Evolutionary conservation across 2,329 filamentous ascomycete genomes (phyloP).

Genomic region (Thermothelomyces thermophilus): DNA sequence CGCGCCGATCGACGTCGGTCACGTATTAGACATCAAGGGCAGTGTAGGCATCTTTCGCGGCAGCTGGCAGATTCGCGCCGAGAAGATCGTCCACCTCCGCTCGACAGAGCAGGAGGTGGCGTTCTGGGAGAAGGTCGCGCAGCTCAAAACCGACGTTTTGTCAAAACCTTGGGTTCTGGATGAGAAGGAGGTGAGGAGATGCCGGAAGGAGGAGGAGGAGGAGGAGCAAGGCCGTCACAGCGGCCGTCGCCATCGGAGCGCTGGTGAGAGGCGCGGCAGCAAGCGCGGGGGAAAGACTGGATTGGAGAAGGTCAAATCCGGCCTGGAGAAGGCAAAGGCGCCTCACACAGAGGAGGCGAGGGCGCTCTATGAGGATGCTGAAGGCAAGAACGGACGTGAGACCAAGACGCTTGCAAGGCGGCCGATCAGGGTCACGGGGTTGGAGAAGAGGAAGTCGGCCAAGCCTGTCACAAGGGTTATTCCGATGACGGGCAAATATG

Average conservation of each 20-base stretch:
- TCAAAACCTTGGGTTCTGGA: constrained; percentile 49
- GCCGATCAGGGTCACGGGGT: constrained; percentile 12
- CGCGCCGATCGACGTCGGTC: constrained; percentile 42
- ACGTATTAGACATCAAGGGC: constrained; percentile 53
- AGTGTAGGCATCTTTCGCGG: constrained; percentile 41
- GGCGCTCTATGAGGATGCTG: neutral
- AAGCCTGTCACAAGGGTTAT: constrained; percentile 19
- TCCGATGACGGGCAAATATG: constrained; percentile 26
- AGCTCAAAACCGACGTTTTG: constrained; percentile 46
- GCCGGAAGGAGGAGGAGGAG: constrained; percentile 41
- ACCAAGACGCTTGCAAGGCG: constrained; percentile 3
- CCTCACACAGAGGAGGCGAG: neutral
- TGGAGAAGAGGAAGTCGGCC: constrained; percentile 18
- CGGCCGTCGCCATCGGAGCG: constrained; percentile 15
- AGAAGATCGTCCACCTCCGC: constrained; percentile 41
- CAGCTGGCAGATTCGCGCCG: constrained; percentile 46
- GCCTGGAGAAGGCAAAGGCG: neutral
- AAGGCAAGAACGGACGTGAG: constrained; percentile 1
- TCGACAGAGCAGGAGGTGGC: constrained; percentile 51
- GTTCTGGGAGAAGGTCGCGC: constrained; percentile 51
- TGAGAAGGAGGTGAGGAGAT: constrained; percentile 42
- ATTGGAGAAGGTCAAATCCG: neutral
- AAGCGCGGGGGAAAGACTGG: neutral
- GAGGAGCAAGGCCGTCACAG: constrained; percentile 34
- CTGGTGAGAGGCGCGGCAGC: neutral